Evolutionary conservation across 2,329 filamentous ascomycete species (phyloP).

Genomic region (Triangularia setosa): DNA sequence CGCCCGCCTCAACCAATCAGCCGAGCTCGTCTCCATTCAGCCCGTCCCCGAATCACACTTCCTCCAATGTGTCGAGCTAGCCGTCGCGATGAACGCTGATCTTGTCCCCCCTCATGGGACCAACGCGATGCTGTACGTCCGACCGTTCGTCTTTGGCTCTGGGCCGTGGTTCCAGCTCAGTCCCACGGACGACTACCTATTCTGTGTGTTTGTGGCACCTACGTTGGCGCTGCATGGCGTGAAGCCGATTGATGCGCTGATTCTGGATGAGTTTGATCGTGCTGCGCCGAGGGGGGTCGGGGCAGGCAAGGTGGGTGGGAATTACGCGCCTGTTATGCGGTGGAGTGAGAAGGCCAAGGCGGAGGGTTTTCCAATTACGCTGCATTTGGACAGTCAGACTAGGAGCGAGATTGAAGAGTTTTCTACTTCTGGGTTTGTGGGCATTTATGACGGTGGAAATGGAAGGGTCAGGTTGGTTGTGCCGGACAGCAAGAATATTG

Average conservation of each 20-base stretch:
- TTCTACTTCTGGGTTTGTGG: conserved; percentile 63
- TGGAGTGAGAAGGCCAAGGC: conserved; percentile 58
- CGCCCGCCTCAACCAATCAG: conserved; percentile 58
- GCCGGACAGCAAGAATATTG: conserved; percentile 61
- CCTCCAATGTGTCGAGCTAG: conserved; percentile 53
- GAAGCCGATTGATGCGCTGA: conserved; percentile 58
- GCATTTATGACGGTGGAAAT: conserved; percentile 44
- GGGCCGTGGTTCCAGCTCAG: conserved; percentile 59
- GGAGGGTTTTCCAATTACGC: conserved; percentile 61
- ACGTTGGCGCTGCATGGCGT: conserved; percentile 64
- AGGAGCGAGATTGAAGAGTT: conserved; percentile 65
- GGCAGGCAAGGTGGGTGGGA: conserved; percentile 64
- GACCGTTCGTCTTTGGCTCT: conserved; percentile 62
- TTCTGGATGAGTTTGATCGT: conserved; percentile 67
- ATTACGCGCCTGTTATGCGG: conserved; percentile 64
- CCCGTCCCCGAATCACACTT: conserved; percentile 57
- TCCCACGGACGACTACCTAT: conserved; percentile 63
- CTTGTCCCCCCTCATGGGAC: conserved; percentile 62
- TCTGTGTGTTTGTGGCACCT: conserved; percentile 60
- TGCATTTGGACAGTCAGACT: conserved; percentile 65
- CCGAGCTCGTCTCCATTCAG: conserved; percentile 60
- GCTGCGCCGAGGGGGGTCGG: conserved; percentile 64
- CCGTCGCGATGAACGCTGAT: conserved; percentile 62
- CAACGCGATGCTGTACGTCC: conserved; percentile 63
- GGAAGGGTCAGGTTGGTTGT: conserved; percentile 42